These are phyloP conservation scores for Podospora didyma DNA, from an alignment of 495 filamentous ascomycete genomes.

Conservation along the genomic window DNA sequence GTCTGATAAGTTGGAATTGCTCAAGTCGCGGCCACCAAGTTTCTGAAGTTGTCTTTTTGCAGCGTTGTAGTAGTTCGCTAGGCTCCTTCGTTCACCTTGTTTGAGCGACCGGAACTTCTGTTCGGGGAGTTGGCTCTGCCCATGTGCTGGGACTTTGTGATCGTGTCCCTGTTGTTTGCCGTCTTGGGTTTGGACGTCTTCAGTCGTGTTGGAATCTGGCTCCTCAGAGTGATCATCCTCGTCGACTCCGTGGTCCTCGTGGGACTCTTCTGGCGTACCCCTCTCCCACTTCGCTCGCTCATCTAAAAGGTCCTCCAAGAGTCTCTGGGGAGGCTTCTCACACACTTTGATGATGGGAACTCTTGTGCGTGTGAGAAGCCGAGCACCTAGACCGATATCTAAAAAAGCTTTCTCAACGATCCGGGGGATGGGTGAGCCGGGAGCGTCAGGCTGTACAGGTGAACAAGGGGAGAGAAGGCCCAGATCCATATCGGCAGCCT, in stretches of 20 bases:
- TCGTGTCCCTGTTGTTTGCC: constrained; percentile 1
- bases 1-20: constrained; percentile 31
- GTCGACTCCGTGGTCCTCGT: no score
- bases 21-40: constrained; percentile 43
- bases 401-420: constrained; percentile 66
- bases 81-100: constrained; percentile 25
- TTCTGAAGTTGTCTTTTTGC: constrained; percentile 45
- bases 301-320: constrained; percentile 48
- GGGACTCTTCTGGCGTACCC: constrained; percentile 33
- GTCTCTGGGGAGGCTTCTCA: constrained; percentile 54
- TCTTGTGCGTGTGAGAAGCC: constrained; percentile 65
- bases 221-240: constrained; percentile 39
- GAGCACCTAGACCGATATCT: constrained; percentile 62
- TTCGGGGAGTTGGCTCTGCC: constrained; percentile 6
- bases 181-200: constrained; percentile 9
- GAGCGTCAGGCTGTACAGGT: constrained; percentile 39
- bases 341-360: constrained; percentile 82
- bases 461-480: constrained; percentile 59
- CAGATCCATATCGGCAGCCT: constrained; percentile 72
- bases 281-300: constrained; percentile 60
- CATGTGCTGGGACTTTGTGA: neutral
- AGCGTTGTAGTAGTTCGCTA: constrained; percentile 36
- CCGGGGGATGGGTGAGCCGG: constrained; percentile 55
- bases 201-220: constrained; percentile 15
- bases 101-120: constrained; percentile 33